These are phyloP conservation scores for Pseudozyma pruni DNA, from an alignment of 1,284 basidiomycete species.

Conservation along the genomic window DNA sequence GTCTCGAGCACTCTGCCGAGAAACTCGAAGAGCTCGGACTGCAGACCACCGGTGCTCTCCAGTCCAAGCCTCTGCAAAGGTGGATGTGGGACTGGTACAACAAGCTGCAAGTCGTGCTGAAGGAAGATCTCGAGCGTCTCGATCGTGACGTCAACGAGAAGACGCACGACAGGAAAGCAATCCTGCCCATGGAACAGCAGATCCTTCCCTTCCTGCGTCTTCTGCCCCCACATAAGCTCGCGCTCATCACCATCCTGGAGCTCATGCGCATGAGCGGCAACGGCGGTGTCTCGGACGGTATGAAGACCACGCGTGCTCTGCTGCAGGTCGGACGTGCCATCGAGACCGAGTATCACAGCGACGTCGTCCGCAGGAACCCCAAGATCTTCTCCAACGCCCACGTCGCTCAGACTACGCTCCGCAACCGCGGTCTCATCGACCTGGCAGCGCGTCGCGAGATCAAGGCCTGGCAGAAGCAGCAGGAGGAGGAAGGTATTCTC, in stretches of 20 bases:
- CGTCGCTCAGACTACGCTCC: slow-evolving; percentile 43
- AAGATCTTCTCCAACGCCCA: slow-evolving; percentile 55
- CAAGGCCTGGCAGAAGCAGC: slow-evolving; percentile 70
- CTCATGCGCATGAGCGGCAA: slow-evolving; percentile 84
- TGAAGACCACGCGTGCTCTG: slow-evolving; percentile 88
- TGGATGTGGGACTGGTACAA: slow-evolving; percentile 68
- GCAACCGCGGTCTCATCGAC: slow-evolving; percentile 52
- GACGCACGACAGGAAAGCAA: slow-evolving; percentile 9
- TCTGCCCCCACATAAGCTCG: slow-evolving; percentile 81
- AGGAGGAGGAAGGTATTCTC: slow-evolving; percentile 71
- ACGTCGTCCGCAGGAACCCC: slow-evolving; percentile 54
- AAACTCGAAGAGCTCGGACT: slow-evolving; percentile 59
- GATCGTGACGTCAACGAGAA: slow-evolving; percentile 3
- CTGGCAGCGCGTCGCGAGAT: slow-evolving; percentile 55
- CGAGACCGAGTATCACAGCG: slow-evolving; percentile 75
- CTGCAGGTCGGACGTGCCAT: slow-evolving; percentile 85
- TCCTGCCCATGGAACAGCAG: slow-evolving; percentile 46
- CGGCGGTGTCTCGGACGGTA: slow-evolving; percentile 82
- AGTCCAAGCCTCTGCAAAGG: slow-evolving; percentile 57
- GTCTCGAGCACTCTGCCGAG: slow-evolving; percentile 54
- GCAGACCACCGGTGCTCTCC: slow-evolving; percentile 47
- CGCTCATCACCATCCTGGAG: slow-evolving; percentile 89
- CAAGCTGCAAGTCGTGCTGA: slow-evolving; percentile 49
- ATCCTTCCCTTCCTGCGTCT: slow-evolving; percentile 77
- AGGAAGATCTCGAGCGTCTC: slow-evolving; percentile 48